phyloP scores from a whole-genome alignment of 2,329 filamentous ascomycete species.

The Escovopsis weberi region DNA sequence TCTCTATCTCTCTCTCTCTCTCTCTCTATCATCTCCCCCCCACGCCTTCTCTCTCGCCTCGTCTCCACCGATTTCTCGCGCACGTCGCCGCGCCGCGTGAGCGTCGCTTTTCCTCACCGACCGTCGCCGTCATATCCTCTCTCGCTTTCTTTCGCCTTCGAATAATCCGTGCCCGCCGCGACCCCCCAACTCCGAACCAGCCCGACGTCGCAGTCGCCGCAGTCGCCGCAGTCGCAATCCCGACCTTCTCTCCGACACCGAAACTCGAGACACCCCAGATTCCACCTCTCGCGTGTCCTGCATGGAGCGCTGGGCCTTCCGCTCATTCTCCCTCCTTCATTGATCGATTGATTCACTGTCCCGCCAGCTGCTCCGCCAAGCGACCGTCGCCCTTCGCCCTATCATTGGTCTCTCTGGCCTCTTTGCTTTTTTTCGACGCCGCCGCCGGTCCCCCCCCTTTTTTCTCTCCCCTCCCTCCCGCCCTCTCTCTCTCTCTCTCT shows the following conservation, averaged over 20 bases:
- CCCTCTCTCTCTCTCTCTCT: too few species aligned
- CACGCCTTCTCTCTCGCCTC: too few species aligned
- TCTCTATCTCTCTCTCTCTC: too few species aligned
- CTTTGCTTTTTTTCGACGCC: neutral
- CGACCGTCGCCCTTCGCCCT: neutral
- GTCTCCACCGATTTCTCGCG: too few species aligned
- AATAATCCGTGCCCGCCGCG: neutral
- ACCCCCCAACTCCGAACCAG: neutral
- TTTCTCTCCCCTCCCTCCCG: too few species aligned
- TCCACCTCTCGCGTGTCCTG: conserved; percentile 8
- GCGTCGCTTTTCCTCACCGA: neutral
- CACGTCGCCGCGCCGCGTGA: too few species aligned
- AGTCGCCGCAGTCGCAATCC: neutral
- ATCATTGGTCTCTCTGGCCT: neutral
- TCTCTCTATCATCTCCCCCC: too few species aligned
- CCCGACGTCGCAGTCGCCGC: neutral
- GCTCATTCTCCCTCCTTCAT: neutral
- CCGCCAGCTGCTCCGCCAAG: neutral
- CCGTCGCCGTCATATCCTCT: neutral
- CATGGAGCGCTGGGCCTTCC: conserved; percentile 19
- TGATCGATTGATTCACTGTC: neutral
- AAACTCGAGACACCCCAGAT: neutral
- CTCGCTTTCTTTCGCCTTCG: neutral
- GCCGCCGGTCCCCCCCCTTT: neutral
- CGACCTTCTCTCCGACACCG: too few species aligned